phyloP scores from a whole-genome alignment of 805 yeast species.

The Jamesozyma piceae region DNA sequence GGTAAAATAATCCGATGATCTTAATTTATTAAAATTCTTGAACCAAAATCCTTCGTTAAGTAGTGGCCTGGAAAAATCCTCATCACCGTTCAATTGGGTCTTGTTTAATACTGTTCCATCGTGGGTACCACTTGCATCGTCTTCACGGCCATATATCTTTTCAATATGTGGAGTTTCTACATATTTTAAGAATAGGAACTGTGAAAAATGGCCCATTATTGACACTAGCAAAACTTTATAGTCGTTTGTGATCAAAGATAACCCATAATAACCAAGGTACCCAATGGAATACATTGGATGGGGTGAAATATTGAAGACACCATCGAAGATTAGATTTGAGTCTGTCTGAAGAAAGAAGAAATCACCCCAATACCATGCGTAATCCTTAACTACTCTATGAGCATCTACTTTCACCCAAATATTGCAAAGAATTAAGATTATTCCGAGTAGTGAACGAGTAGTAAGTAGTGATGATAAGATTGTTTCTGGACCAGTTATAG shows the following conservation, averaged over 20 bases:
- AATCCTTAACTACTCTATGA: conserved; percentile 79
- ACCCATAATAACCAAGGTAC: conserved; percentile 78
- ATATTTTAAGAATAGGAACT: conserved; percentile 60
- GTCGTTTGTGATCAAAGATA: conserved; percentile 66
- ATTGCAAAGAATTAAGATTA: conserved; percentile 55
- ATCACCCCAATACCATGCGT: conserved; percentile 95
- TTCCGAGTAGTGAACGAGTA: conserved; percentile 40
- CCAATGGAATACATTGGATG: conserved; percentile 92
- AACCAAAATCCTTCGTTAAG: conserved; percentile 39
- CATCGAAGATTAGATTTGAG: conserved; percentile 67
- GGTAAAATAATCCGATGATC: conserved; percentile 55
- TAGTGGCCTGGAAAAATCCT: conserved; percentile 44
- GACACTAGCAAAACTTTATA: conserved; percentile 63
- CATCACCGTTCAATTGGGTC: conserved; percentile 27
- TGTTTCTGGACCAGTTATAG: too few species aligned
- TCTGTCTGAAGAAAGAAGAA: conserved; percentile 72
- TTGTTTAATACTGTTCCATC: neutral
- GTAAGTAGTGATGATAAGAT: neutral
- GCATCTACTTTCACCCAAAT: conserved; percentile 83
- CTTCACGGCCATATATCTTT: conserved; percentile 56
- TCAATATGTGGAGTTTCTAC: conserved; percentile 86
- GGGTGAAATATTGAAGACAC: conserved; percentile 82
- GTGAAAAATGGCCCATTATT: conserved; percentile 64
- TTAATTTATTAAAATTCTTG: conserved; percentile 50
- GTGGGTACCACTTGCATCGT: neutral